Evolutionary conservation across 257 asterid species (phyloP), one percentile per base, ranked within the genome.

Genomic region (Scutellaria baicalensis): DNA sequence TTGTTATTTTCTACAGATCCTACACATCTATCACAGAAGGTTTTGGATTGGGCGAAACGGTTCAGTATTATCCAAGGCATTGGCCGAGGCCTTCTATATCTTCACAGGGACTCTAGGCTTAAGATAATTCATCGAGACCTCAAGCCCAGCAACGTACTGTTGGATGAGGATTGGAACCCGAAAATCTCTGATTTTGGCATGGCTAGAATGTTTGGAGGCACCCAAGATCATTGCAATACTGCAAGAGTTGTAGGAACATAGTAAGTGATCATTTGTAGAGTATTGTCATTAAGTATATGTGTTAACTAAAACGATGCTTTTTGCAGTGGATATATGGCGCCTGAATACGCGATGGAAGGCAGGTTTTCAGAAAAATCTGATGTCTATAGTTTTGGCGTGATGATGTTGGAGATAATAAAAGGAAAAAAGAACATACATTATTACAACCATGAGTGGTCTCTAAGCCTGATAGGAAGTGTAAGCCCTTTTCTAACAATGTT

Each of bases 141-240:
- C 2, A 81, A 81, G 39, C 77, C 83, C 8, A 78, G 83, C 7
- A 81, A 81, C 21, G 75, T 78, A 8, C 59, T 82, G n/a, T 69
- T 82, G 1, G 86, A 82, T 48, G 75, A 59, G 2, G 59, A 78
- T n/a, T 78, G 78, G 81, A 72, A 65, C 66, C 86, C 86, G 0
- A 82, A 78, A 38, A 78, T 82, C 0, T 82, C 84, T 0, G 84
- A 82, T 57, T 82, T 82, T 48, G 86, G 86, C 8, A 75, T 82
- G 82, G 86, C 86, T 0, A 75, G 83, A 45, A 81, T 81, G 27
- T 78, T 78, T 33, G 85, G 83, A 49, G 74, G 78, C 49, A 78
- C 75, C 27, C 56, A 81, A 52, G 73, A 78, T 72, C 79, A 78
- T 3, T 79, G 48, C 39, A 68, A 76, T 2, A 81, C 86, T 6